Evolutionary conservation across 1,284 basidiomycete genomes (phyloP), one percentile per base, ranked within the genome.

Genomic region (Retiboletus fuscus): DNA sequence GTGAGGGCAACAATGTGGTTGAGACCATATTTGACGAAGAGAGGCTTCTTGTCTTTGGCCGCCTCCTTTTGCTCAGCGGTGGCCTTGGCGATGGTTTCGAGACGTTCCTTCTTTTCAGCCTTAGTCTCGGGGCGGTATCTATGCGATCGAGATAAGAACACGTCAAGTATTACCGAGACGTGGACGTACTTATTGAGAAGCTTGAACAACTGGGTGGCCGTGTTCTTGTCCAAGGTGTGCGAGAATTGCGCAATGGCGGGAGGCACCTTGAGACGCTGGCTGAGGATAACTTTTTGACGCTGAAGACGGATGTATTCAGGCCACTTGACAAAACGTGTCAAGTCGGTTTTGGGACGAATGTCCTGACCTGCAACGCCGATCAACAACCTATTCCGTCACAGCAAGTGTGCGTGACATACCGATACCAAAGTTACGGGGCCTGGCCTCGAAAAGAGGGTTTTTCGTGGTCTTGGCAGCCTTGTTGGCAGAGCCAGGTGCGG

Each of bases 241-340:
- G 93, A 91, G 91, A 99, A 99, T 87, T 99, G 97, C 68, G 96
- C 95, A 80, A 99, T 98, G 79, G 97, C 95, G 68, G 97, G 97
- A 80, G 97, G 97, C 49, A 98, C 96, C 92, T 99, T 99, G 80
- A 99, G 90, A 82, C 97, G 96, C 88, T 99, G 96, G 91, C 95
- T 89, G 76, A 99, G 94, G 87, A 99, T 98, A 82, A 99, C 96
- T 89, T 97, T 98, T 87, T 99, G 97, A 84, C 97, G 93, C 85
- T 99, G 97, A 73, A 99, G 94, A 83, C 96, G 96, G 79, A 99
- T 93, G 83, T 99, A 99, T 88, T 97, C 96, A 78, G 97, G 97
- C 97, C 97, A 99, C 87, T 98, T 99, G 87, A 99, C 96, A 87
- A 99, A 99, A 84, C 97, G 96, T 75, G 96, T 98, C 77, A 99